A percentile compares a stretch with the other conserved stretches of the same genome.
phyloP scores from a whole-genome alignment of 768 basidiomycete genomes.

The Cystoderma amianthinum region DNA sequence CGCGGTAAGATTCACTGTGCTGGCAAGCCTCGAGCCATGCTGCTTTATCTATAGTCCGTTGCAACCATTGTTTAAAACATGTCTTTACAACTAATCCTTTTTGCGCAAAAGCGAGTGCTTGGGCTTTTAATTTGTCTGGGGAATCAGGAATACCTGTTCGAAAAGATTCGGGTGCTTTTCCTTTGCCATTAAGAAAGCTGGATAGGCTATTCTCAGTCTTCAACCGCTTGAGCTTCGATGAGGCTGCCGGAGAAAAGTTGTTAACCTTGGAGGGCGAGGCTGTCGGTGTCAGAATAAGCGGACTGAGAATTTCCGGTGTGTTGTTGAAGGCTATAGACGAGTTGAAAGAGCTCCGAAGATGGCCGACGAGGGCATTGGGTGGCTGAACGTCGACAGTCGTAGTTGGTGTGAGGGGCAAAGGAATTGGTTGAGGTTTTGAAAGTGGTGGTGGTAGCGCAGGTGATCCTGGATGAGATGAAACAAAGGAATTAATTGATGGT shows the following conservation, averaged over 20 bases:
- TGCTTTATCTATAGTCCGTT: conserved; percentile 33
- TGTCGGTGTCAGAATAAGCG: conserved; percentile 29
- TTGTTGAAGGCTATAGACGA: conserved; percentile 7
- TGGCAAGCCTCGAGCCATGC: conserved; percentile 59
- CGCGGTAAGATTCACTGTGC: conserved; percentile 55
- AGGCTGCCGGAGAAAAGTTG: conserved; percentile 18
- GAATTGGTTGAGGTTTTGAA: conserved; percentile 31
- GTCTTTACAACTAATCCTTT: conserved; percentile 31
- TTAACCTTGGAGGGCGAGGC: conserved; percentile 13
- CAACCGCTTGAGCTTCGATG: conserved; percentile 7
- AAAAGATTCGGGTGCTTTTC: conserved; percentile 19
- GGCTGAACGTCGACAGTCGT: conserved; percentile 12
- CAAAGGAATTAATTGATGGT: conserved; percentile 1
- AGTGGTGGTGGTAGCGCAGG: conserved; percentile 31
- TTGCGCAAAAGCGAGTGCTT: conserved; percentile 34
- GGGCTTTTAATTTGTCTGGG: conserved; percentile 29
- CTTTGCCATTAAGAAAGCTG: conserved; percentile 15
- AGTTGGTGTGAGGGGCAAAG: conserved; percentile 40
- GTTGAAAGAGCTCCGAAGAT: conserved; percentile 14
- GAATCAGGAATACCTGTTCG: conserved; percentile 23
- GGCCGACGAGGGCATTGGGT: conserved; percentile 20
- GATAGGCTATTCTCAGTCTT: background rate
- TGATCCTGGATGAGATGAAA: conserved; percentile 12
- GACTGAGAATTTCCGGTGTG: conserved; percentile 30
- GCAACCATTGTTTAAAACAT: conserved; percentile 39